Evolutionary conservation across 148 eudicot species (phyloP).

Genomic region (Salicornia ramosissima): DNA sequence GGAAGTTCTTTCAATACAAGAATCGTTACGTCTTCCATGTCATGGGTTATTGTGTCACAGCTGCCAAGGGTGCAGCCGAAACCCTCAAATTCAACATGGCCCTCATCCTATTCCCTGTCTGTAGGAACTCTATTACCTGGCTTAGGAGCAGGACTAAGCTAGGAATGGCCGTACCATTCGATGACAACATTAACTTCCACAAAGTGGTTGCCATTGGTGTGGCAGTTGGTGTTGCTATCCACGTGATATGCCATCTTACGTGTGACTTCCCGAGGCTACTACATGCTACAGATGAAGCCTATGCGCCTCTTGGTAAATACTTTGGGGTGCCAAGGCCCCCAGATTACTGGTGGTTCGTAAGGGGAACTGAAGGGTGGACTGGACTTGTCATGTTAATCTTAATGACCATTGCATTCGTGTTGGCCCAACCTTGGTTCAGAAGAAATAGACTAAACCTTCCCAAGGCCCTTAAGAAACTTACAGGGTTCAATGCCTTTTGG

Average conservation of each 20-base stretch:
- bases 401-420: slow-evolving; percentile 42
- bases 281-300: slow-evolving; percentile 36
- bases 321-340: slow-evolving; percentile 33
- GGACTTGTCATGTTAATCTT: slow-evolving; percentile 46
- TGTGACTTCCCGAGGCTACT: slow-evolving; percentile 55
- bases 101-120: slow-evolving; percentile 47
- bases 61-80: slow-evolving; percentile 58
- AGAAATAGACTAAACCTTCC: slow-evolving; percentile 44
- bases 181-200: slow-evolving; percentile 53
- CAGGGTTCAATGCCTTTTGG: slow-evolving; percentile 64
- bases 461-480: slow-evolving; percentile 39
- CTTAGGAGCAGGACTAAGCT: slow-evolving; percentile 43
- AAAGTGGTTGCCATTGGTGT: slow-evolving; percentile 49
- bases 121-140: slow-evolving; percentile 56
- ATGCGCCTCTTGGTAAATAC: slow-evolving; percentile 33
- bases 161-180: slow-evolving; percentile 43
- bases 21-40: slow-evolving; percentile 40
- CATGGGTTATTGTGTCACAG: slow-evolving; percentile 52
- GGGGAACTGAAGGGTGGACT: slow-evolving; percentile 49
- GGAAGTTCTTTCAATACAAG: slow-evolving; percentile 54
- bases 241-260: slow-evolving; percentile 38
- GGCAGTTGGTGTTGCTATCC: slow-evolving; percentile 42
- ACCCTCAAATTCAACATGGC: slow-evolving; percentile 60
- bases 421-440: slow-evolving; percentile 63
- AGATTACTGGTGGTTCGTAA: slow-evolving; percentile 56